Evolutionary conservation across 257 asterid genomes (phyloP).

Genomic region (Primulina huaijiensis): DNA sequence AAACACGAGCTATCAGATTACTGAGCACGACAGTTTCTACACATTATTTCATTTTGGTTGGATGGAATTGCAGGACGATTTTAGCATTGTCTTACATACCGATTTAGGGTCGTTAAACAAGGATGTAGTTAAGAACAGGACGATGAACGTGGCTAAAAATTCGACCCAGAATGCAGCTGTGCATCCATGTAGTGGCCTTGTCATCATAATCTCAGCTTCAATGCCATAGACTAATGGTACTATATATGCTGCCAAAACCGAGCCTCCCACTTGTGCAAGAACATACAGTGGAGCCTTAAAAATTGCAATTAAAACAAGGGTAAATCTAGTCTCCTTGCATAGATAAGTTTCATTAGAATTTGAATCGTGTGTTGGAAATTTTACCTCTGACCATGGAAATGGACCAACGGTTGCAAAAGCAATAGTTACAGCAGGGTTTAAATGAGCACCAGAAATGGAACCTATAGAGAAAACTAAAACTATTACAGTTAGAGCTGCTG

Average conservation of each 20-base stretch:
- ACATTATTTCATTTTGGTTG: no score
- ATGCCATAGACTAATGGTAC: constrained; percentile 58
- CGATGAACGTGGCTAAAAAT: constrained; percentile 67
- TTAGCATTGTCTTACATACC: constrained; percentile 38
- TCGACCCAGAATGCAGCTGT: constrained; percentile 66
- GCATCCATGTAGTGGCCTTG: constrained; percentile 62
- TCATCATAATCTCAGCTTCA: constrained; percentile 54
- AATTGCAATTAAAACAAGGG: background rate
- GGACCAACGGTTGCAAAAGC: constrained; percentile 78
- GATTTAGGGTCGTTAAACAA: constrained; percentile 42
- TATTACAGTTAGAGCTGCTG: constrained; percentile 70
- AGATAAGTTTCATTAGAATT: background rate
- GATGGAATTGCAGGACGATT: background rate
- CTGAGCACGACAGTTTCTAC: no score
- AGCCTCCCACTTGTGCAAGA: constrained; percentile 74
- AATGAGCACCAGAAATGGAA: constrained; percentile 86
- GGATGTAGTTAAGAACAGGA: constrained; percentile 66
- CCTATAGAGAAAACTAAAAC: constrained; percentile 65
- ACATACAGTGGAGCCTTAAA: constrained; percentile 68
- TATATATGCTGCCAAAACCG: constrained; percentile 51
- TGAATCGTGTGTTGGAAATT: background rate
- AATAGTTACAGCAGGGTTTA: constrained; percentile 78
- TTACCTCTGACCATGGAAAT: constrained; percentile 77
- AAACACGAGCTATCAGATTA: no score
- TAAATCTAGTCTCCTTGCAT: background rate